phyloP scores from a whole-genome alignment of 805 yeast genomes.

The Candida stauntonica region DNA sequence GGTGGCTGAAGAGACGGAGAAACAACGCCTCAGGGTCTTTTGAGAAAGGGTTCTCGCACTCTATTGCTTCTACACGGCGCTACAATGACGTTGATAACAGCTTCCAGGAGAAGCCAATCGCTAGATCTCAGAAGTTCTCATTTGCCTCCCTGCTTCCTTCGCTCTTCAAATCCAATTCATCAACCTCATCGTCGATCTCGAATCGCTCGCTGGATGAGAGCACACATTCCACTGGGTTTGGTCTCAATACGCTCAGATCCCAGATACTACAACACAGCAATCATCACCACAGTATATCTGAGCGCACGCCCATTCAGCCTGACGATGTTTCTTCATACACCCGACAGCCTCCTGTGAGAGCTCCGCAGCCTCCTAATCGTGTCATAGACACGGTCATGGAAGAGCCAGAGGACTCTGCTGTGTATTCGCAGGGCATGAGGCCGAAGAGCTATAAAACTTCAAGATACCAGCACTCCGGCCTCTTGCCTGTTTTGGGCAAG shows the following conservation, averaged over 20 bases:
- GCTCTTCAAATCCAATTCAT: conserved; percentile 5
- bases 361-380: conserved; percentile 6
- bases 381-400: conserved; percentile 27
- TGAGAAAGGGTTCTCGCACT: conserved; percentile 25
- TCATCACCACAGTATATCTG: conserved; percentile 2
- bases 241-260: conserved; percentile 12
- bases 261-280: conserved; percentile 18
- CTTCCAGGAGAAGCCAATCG: not conserved
- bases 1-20: conserved; percentile 11
- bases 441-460: conserved; percentile 10
- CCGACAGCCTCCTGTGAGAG: conserved; percentile 8
- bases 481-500: no score
- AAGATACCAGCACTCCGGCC: conserved; percentile 19
- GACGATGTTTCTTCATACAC: conserved; percentile 3
- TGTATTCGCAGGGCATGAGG: not conserved
- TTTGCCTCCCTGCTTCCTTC: conserved; percentile 11
- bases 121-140: not conserved
- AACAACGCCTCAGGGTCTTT: not conserved
- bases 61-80: conserved; percentile 25
- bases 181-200: no score
- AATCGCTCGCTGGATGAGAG: conserved; percentile 7
- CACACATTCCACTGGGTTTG: conserved; percentile 9
- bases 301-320: conserved; percentile 3
- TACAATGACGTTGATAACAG: conserved; percentile 11
- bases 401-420: conserved; percentile 19